Conservation (phyloP, 78 protist species). For the Planoprotostelium fungivorum region DNA sequence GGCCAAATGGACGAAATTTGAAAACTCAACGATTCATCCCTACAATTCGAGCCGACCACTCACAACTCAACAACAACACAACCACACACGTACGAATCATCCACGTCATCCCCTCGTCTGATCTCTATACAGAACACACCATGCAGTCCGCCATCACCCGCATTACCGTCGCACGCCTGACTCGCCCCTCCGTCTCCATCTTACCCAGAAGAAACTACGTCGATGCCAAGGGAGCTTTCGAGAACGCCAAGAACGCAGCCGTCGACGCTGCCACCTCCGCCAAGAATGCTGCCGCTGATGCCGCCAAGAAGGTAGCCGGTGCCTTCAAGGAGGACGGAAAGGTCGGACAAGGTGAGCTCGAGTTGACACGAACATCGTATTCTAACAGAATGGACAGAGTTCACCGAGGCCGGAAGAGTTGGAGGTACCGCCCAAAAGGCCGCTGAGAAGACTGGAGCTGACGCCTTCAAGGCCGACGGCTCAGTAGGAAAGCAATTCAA, state of each 20-base stretch:
- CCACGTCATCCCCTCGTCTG: too few relatives aligned
- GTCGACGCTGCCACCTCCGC: background rate
- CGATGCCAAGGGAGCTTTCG: background rate
- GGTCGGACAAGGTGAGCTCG: background rate
- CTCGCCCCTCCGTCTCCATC: background rate
- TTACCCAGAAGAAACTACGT: background rate
- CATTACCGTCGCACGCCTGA: background rate
- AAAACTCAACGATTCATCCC: too few relatives aligned
- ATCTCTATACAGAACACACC: too few relatives aligned
- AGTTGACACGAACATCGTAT: background rate
- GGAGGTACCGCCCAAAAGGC: background rate
- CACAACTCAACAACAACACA: too few relatives aligned
- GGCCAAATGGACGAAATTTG: too few relatives aligned
- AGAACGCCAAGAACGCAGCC: background rate
- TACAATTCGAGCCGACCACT: too few relatives aligned
- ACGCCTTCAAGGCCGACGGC: slow-evolving; percentile 1
- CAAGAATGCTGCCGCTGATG: background rate
- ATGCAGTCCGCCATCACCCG: background rate
- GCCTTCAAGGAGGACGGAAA: background rate
- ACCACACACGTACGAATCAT: too few relatives aligned
- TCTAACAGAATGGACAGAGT: background rate
- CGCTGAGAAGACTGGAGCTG: slow-evolving; percentile 1
- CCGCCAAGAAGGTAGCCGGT: background rate
- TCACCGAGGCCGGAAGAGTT: background rate
- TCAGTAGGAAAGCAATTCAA: background rate